These are phyloP conservation scores for Aspergillus awamori DNA, from an alignment of 2,329 filamentous ascomycete genomes.

Conservation along the genomic window DNA sequence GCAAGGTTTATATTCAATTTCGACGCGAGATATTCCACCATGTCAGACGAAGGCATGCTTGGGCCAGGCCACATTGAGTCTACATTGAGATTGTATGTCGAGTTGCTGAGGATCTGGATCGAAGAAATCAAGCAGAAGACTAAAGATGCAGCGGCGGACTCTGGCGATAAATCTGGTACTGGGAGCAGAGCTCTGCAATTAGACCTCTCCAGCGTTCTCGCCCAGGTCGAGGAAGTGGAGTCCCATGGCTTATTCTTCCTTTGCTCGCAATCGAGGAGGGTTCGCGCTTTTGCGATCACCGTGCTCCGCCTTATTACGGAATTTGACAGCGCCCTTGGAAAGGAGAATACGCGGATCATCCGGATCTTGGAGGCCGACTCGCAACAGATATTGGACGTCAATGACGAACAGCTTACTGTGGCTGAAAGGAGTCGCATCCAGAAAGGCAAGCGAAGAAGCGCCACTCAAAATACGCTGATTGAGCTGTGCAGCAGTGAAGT, in stretches of 20 bases:
- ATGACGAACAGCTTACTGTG: constrained; percentile 80
- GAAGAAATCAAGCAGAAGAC: constrained; percentile 90
- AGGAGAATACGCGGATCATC: constrained; percentile 80
- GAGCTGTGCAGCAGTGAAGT: constrained; percentile 95
- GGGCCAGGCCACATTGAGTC: constrained; percentile 93
- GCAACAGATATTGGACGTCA: constrained; percentile 84
- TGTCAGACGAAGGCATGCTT: constrained; percentile 96
- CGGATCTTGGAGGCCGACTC: constrained; percentile 90
- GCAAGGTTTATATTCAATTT: constrained; percentile 98
- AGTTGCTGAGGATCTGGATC: constrained; percentile 94
- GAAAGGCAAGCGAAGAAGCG: constrained; percentile 81
- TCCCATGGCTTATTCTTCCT: constrained; percentile 96
- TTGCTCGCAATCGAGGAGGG: constrained; percentile 89
- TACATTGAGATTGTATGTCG: constrained; percentile 88
- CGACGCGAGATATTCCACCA: constrained; percentile 94
- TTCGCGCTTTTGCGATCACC: constrained; percentile 87
- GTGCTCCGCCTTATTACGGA: constrained; percentile 90
- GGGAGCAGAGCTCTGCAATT: constrained; percentile 76
- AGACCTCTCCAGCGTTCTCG: constrained; percentile 84
- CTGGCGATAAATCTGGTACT: constrained; percentile 62
- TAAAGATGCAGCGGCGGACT: constrained; percentile 69
- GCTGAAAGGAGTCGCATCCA: constrained; percentile 91
- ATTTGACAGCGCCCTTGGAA: constrained; percentile 86
- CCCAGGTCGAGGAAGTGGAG: constrained; percentile 94
- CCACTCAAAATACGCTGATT: constrained; percentile 81